These are phyloP conservation scores for Leishmania tarentolae DNA, from an alignment of 208 protist species.

Conservation along the genomic window DNA sequence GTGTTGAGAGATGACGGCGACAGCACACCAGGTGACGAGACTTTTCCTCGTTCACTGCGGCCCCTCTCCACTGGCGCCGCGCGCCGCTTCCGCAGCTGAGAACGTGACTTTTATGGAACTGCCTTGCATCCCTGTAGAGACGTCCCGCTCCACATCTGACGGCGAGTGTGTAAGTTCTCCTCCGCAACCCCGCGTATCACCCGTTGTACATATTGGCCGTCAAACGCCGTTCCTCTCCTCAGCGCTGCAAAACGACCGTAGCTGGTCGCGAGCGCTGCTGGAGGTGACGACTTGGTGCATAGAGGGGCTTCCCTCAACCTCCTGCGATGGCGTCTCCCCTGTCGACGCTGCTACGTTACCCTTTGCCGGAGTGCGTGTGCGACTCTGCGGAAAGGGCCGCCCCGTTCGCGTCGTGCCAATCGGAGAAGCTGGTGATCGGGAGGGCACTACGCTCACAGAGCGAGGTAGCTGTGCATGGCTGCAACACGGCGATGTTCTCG, in stretches of 20 bases:
- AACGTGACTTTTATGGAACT: slow-evolving; percentile 8
- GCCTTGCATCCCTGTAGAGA: slow-evolving; percentile 7
- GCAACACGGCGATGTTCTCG: slow-evolving; percentile 32
- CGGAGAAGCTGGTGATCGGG: not conserved
- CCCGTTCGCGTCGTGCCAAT: not conserved
- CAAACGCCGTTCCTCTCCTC: slow-evolving; percentile 19
- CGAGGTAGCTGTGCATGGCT: slow-evolving; percentile 19
- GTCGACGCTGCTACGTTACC: slow-evolving; percentile 19
- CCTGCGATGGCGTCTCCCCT: not conserved
- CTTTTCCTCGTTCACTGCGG: slow-evolving; percentile 9
- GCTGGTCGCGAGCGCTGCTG: slow-evolving; percentile 24
- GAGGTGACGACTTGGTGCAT: slow-evolving; percentile 40
- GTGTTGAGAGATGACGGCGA: not conserved
- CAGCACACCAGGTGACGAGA: not conserved
- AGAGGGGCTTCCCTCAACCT: slow-evolving; percentile 15
- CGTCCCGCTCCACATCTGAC: not conserved
- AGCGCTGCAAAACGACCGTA: slow-evolving; percentile 18
- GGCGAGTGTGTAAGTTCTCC: not conserved
- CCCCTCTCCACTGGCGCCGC: not conserved
- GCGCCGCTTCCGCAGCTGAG: not conserved
- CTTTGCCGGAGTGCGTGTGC: slow-evolving; percentile 25
- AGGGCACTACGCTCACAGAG: not conserved
- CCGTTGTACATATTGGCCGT: slow-evolving; percentile 19
- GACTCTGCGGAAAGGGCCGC: slow-evolving; percentile 16
- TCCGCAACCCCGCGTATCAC: slow-evolving; percentile 23